Percentiles rank a stretch among this genome's conserved stretches.
Conservation (phyloP, 2,329 filamentous ascomycete species). For the Chaetoscypha palmicola region DNA sequence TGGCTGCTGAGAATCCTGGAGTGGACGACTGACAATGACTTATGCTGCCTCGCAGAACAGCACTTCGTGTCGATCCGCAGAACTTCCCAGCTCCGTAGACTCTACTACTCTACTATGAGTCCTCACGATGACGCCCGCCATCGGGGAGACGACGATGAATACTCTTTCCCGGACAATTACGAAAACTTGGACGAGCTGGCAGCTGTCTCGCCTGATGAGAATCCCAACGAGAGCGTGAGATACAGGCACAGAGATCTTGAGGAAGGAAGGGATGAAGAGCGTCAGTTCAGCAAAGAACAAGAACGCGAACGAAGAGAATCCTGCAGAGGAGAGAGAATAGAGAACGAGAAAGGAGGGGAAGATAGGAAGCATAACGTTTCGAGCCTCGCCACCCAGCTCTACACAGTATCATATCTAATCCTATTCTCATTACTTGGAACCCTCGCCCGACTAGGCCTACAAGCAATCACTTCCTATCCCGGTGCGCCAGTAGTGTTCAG, state of each 20-base stretch:
- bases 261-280: conserved; percentile 22
- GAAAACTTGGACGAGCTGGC: conserved; percentile 39
- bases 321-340: conserved; percentile 4
- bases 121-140: conserved; percentile 29
- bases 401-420: conserved; percentile 74
- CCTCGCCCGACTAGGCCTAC: conserved; percentile 71
- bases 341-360: conserved; percentile 10
- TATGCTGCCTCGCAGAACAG: no score
- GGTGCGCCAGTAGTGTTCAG: conserved; percentile 67
- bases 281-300: conserved; percentile 15
- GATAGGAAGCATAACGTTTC: conserved; percentile 35
- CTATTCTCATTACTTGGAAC: conserved; percentile 83
- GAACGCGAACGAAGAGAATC: conserved; percentile 6
- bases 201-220: conserved; percentile 39
- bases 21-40: no score
- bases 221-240: conserved; percentile 33
- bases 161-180: conserved; percentile 30
- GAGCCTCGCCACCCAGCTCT: conserved; percentile 49
- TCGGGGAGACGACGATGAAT: conserved; percentile 9
- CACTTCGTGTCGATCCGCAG: no score
- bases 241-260: conserved; percentile 38
- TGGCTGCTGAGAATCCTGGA: no score
- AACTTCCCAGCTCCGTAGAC: no score
- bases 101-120: conserved; percentile 38
- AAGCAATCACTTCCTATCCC: conserved; percentile 72